These are phyloP conservation scores for Primulina eburnea DNA, from an alignment of 257 asterid species.

Conservation along the genomic window DNA sequence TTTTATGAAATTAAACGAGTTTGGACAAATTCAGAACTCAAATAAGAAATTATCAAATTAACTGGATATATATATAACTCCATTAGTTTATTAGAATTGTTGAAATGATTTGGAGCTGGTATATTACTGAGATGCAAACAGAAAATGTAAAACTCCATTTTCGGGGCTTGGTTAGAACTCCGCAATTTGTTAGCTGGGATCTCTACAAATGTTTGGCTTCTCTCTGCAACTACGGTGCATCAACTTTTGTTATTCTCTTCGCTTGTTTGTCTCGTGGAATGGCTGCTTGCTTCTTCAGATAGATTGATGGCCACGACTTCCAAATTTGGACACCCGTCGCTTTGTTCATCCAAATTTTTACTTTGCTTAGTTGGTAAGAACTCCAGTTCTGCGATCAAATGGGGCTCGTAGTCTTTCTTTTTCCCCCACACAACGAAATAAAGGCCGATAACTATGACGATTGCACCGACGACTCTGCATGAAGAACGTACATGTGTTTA, in stretches of 20 bases:
- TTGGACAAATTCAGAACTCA: no score
- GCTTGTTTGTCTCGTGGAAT: neutral
- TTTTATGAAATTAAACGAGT: no score
- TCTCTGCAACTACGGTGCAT: neutral
- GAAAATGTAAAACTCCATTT: neutral
- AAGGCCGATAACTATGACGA: slow-evolving; percentile 70
- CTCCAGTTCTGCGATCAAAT: slow-evolving; percentile 23
- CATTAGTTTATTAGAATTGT: no score
- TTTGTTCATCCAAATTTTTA: slow-evolving; percentile 17
- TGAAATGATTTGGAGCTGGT: no score
- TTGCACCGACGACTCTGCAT: slow-evolving; percentile 79
- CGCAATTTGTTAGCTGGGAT: neutral
- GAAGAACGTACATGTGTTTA: neutral
- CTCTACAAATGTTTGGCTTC: neutral
- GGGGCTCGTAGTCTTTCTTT: slow-evolving; percentile 41
- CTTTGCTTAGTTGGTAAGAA: slow-evolving; percentile 33
- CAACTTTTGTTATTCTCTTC: neutral
- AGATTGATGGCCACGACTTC: neutral
- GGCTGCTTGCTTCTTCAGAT: neutral
- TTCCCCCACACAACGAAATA: slow-evolving; percentile 94
- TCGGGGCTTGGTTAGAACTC: neutral
- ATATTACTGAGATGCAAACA: neutral
- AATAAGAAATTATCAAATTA: no score
- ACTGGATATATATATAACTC: no score
- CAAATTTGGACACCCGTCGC: slow-evolving; percentile 11